Base-by-base conservation (phyloP, 257 asterid species). In the Misopates orontium region DNA sequence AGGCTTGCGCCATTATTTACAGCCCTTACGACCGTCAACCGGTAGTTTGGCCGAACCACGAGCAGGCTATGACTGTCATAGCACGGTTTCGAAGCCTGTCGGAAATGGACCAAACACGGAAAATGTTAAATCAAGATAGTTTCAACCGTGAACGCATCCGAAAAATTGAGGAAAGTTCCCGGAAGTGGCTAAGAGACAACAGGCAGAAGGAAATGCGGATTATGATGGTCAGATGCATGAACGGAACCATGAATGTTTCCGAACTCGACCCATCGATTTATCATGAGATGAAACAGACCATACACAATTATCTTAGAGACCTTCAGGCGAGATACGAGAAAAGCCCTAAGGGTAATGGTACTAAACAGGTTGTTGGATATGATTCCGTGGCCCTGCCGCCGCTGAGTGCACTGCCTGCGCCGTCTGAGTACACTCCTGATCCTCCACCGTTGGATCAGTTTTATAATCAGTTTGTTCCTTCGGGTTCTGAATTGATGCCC, bases 71-170 rank as follows among this genome's bases (percentile, higher is more conserved):
- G 12, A 36, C 56, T 0, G 62, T 79, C 10, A 42, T 72, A 20
- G 56, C 63, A 0, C 72, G 70, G 67, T 79, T 79, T 44, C 55
- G 40, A 15, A 63, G 56, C 23, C 60, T 75, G 69, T 70, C 81
- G 0, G 79, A 76, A 21, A 62, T 66, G 63, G 84, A 72, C 36
- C 71, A 65, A 3, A 73, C 69, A 56, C 63, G 56, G 12, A 72
- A 66, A 17, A 79, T 79, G 82, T 68, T 76, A 22, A 70, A 76
- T 21, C 81, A 76, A 23, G 81, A 70, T 41, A 54, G 74, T 14
- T 69, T 64, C 51, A 69, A 66, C 18, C 25, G 62, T 32, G 72
- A 79, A 20, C 47, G 79, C 17, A 75, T 72, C 15, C 58, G 63
- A 0, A 76, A 79, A 36, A 62, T 70, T 1, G 28, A 25, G 0